Conservation (phyloP, 106 monocot species). For the Triglochin maritima region DNA sequence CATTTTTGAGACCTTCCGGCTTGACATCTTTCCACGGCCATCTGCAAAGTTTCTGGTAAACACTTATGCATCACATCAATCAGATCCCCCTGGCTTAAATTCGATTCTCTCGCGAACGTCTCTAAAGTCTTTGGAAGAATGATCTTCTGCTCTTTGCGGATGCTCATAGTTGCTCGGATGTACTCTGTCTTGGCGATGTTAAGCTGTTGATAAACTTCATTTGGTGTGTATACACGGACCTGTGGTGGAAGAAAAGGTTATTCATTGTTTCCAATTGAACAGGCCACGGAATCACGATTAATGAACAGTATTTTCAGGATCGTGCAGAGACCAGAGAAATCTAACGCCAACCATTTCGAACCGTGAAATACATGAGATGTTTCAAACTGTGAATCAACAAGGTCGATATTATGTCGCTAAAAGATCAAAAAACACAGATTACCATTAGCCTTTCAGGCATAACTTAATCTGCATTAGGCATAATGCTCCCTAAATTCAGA, state of each 20-base stretch:
- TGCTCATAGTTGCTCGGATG: slow-evolving; percentile 16
- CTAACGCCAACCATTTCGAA: no score
- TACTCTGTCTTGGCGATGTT: slow-evolving; percentile 22
- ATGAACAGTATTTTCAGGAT: background rate
- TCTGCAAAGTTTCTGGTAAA: slow-evolving; percentile 20
- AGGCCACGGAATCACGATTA: background rate
- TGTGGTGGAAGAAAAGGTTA: background rate
- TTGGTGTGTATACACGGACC: slow-evolving; percentile 24
- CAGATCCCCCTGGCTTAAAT: background rate
- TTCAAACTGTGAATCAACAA: no score
- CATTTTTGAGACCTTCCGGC: slow-evolving; percentile 8
- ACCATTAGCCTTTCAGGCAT: no score
- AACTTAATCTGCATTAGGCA: no score
- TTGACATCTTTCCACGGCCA: slow-evolving; percentile 21
- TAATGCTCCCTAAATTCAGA: no score
- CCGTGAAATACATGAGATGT: no score
- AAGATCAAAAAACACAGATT: no score
- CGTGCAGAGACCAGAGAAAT: no score
- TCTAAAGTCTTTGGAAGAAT: slow-evolving; percentile 21
- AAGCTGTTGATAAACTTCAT: slow-evolving; percentile 14
- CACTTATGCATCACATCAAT: slow-evolving; percentile 14
- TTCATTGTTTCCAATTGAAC: background rate
- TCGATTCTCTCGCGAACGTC: slow-evolving; percentile 12
- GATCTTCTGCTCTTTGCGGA: slow-evolving; percentile 24
- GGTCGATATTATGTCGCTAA: no score